Evolutionary conservation across 345 rosid species (phyloP).

Genomic region (Linum lewisii): DNA sequence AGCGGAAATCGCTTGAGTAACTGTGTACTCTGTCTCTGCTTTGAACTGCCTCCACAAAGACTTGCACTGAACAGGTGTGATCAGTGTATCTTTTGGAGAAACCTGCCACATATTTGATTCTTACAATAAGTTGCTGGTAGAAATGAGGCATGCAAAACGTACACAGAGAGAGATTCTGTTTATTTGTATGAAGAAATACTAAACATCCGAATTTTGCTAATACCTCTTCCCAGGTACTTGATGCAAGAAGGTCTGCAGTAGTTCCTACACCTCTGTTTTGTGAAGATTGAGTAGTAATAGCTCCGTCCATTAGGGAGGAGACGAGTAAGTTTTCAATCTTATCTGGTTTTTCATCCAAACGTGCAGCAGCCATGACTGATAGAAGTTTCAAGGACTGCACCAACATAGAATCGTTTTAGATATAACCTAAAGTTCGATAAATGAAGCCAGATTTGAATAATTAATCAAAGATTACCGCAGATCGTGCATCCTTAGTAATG

Average conservation of each 20-base stretch:
- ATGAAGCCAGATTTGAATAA: conserved; percentile 7
- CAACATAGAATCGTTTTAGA: conserved; percentile 19
- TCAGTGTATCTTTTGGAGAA: conserved; percentile 31
- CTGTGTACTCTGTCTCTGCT: conserved; percentile 21
- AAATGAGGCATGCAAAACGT: not conserved
- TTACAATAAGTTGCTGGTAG: conserved; percentile 2
- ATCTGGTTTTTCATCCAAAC: conserved; percentile 62
- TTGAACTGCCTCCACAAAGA: conserved; percentile 24
- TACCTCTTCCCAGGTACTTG: conserved; percentile 74
- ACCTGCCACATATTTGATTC: conserved; percentile 27
- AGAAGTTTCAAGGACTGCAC: conserved; percentile 50
- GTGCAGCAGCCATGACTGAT: conserved; percentile 53
- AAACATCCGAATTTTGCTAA: not conserved
- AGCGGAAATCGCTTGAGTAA: conserved; percentile 51
- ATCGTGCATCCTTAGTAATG: conserved; percentile 55
- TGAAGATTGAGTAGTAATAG: conserved; percentile 33
- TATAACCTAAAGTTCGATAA: not conserved
- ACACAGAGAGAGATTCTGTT: not conserved
- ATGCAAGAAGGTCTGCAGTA: conserved; percentile 47
- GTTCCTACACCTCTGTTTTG: conserved; percentile 32
- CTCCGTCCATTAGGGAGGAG: conserved; percentile 51
- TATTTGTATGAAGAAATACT: not conserved
- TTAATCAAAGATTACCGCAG: conserved; percentile 36
- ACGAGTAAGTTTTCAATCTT: conserved; percentile 39
- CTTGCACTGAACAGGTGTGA: conserved; percentile 24